Percentiles rank a stretch among this genome's conserved stretches.
Conservation (phyloP, 768 basidiomycete species). For the Sporobolomyces phaffii region DNA sequence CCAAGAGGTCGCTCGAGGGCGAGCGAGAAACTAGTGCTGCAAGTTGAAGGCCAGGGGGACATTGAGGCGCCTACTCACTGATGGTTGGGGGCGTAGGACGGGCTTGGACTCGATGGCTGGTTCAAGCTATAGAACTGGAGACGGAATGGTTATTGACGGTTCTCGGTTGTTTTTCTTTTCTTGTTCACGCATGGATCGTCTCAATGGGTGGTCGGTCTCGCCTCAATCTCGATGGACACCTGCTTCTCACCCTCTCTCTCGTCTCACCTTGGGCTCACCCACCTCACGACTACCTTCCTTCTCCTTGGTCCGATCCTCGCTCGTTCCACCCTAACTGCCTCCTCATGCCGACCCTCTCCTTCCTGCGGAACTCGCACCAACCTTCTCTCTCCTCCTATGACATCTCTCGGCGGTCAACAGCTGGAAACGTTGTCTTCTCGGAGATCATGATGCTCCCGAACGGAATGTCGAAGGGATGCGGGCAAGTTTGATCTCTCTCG, state of each 20-base stretch:
- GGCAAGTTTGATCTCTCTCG: slow-evolving; percentile 61
- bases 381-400: not conserved
- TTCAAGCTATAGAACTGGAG: slow-evolving; percentile 6
- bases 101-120: slow-evolving; percentile 8
- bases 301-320: not conserved
- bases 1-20: too few relatives aligned
- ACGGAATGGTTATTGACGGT: slow-evolving; percentile 27
- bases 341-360: too few relatives aligned
- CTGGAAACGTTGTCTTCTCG: slow-evolving; percentile 99
- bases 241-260: not conserved
- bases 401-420: slow-evolving; percentile 50
- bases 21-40: too few relatives aligned
- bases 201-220: slow-evolving; percentile 4
- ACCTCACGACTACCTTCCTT: not conserved
- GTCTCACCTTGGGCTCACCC: not conserved
- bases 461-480: slow-evolving; percentile 97
- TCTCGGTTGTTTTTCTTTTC: slow-evolving; percentile 21
- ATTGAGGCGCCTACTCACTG: not conserved
- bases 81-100: not conserved
- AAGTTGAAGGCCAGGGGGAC: too few relatives aligned
- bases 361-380: too few relatives aligned
- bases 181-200: slow-evolving; percentile 3
- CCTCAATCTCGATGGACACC: slow-evolving; percentile 3
- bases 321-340: too few relatives aligned
- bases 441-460: slow-evolving; percentile 96